Evolutionary conservation across 176 grass and related monocot species (phyloP).

Genomic region (Oryza officinalis): DNA sequence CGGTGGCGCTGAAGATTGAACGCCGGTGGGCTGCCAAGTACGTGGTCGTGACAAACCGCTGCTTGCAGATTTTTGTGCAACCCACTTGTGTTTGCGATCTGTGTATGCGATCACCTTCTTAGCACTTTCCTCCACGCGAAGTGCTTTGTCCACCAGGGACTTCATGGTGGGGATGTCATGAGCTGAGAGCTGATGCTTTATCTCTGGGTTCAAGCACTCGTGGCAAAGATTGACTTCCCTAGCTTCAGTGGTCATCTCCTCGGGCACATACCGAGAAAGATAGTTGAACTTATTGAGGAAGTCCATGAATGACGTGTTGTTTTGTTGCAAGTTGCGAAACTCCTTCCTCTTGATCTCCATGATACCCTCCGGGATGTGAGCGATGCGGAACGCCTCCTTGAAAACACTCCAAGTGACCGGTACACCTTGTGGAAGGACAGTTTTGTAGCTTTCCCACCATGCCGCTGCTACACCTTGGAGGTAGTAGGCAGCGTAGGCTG

Average conservation of each 20-base stretch:
- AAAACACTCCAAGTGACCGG: too few species aligned
- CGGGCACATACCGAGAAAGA: background rate
- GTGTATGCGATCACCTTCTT: background rate
- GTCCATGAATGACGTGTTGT: background rate
- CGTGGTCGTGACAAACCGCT: background rate
- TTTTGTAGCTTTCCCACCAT: too few species aligned
- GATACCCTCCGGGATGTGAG: too few species aligned
- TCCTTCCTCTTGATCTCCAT: too few species aligned
- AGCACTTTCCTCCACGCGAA: background rate
- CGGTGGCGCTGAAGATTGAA: background rate
- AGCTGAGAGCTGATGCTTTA: background rate
- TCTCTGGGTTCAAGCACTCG: fast-evolving
- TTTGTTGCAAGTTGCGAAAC: too few species aligned
- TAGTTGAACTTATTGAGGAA: background rate
- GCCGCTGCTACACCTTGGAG: too few species aligned
- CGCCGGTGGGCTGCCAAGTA: background rate
- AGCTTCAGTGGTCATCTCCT: background rate
- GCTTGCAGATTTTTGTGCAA: background rate
- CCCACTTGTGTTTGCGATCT: background rate
- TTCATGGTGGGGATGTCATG: background rate
- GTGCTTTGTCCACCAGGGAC: background rate
- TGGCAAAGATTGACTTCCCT: background rate
- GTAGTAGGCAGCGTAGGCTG: too few species aligned
- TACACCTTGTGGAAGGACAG: too few species aligned
- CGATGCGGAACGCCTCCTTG: too few species aligned